Conservation (phyloP, 2,329 filamentous ascomycete genomes). For the Metarhizium rileyi region DNA sequence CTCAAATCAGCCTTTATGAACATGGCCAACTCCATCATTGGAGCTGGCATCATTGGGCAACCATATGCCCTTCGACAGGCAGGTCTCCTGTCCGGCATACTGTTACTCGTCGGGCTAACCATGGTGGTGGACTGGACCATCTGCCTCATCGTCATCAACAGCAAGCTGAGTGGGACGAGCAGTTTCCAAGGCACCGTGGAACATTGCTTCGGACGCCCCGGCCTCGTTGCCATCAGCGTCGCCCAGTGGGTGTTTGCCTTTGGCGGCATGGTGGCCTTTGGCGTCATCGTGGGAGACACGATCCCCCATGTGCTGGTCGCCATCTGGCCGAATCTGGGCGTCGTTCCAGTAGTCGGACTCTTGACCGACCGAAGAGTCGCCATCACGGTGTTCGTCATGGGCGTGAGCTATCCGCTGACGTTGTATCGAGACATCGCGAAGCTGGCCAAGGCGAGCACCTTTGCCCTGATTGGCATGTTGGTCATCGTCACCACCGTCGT, state of each 20-base stretch:
- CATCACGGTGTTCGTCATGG: slow-evolving; percentile 80
- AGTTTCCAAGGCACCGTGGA: slow-evolving; percentile 95
- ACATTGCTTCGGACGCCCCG: slow-evolving; percentile 83
- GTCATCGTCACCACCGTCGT: slow-evolving; percentile 84
- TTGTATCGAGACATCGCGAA: slow-evolving; percentile 96
- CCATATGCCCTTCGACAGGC: slow-evolving; percentile 95
- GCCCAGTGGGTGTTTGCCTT: slow-evolving; percentile 99
- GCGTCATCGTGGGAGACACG: slow-evolving; percentile 92
- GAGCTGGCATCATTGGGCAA: slow-evolving; percentile 67
- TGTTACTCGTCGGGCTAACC: slow-evolving; percentile 71
- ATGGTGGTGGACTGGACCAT: slow-evolving; percentile 95
- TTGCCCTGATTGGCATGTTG: slow-evolving; percentile 87
- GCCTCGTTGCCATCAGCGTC: slow-evolving; percentile 76
- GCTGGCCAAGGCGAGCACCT: slow-evolving; percentile 90
- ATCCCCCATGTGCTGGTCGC: slow-evolving; percentile 84
- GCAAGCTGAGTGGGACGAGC: slow-evolving; percentile 86
- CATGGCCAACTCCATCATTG: slow-evolving; percentile 98
- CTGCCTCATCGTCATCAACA: slow-evolving; percentile 91
- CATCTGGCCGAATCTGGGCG: slow-evolving; percentile 64
- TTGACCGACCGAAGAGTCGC: slow-evolving; percentile 72
- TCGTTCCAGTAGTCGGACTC: slow-evolving; percentile 70
- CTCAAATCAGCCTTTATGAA: slow-evolving; percentile 94
- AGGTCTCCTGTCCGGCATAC: slow-evolving; percentile 68
- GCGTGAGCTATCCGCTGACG: slow-evolving; percentile 82
- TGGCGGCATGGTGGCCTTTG: slow-evolving; percentile 97